Evolutionary conservation across 257 asterid species (phyloP).

Genomic region (Penstemon davidsonii): DNA sequence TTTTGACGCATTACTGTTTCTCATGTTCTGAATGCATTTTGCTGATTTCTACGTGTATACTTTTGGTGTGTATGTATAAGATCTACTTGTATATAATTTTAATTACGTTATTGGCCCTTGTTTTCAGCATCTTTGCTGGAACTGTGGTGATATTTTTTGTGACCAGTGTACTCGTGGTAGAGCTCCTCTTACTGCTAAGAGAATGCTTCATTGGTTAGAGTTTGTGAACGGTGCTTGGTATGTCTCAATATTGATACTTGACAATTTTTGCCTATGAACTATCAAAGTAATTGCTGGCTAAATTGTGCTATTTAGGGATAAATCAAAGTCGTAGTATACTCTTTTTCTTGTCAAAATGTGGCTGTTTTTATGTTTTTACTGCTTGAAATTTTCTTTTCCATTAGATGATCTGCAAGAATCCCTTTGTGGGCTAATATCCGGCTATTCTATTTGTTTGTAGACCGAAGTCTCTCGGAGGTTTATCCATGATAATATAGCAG

Average conservation of each 20-base stretch:
- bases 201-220: constrained; percentile 86
- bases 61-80: neutral
- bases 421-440: constrained; percentile 6
- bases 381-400: constrained; percentile 14
- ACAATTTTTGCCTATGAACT: constrained; percentile 7
- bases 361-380: constrained; percentile 6
- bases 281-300: constrained; percentile 10
- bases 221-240: constrained; percentile 94
- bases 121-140: constrained; percentile 95
- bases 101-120: constrained; percentile 18
- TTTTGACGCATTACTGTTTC: constrained; percentile 1
- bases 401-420: constrained; percentile 7
- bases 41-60: neutral
- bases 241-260: constrained; percentile 28
- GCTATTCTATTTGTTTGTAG: constrained; percentile 40
- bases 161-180: constrained; percentile 97
- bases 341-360: no score
- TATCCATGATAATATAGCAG: constrained; percentile 62
- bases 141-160: constrained; percentile 92
- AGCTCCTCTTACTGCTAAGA: constrained; percentile 86
- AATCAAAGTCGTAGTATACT: no score
- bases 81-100: constrained; percentile 3
- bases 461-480: constrained; percentile 81
- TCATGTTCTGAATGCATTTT: constrained; percentile 14
- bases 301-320: neutral